phyloP scores from a whole-genome alignment of 345 rosid genomes.

The Salix koriyanagi region DNA sequence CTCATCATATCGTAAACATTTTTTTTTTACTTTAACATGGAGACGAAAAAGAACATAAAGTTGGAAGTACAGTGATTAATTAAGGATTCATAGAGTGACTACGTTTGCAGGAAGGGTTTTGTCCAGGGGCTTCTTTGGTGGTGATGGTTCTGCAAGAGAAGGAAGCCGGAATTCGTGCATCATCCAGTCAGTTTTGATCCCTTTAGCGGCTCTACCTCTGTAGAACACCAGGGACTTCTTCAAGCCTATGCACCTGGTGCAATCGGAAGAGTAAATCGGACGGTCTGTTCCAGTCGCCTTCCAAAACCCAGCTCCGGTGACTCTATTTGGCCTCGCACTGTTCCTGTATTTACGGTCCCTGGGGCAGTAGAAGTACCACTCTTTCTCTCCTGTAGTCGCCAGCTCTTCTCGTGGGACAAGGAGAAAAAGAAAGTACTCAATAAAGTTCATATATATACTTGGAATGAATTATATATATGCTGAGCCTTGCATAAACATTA shows the following conservation, averaged over 20 bases:
- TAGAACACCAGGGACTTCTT: conserved; percentile 94
- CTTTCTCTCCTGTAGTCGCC: conserved; percentile 77
- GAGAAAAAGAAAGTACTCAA: not conserved
- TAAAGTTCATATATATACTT: not conserved
- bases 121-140: conserved; percentile 48
- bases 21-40: too few species aligned
- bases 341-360: conserved; percentile 89
- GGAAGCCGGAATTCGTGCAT: conserved; percentile 99
- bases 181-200: conserved; percentile 97
- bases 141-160: conserved; percentile 48
- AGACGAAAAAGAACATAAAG: not conserved
- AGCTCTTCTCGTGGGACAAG: conserved; percentile 37
- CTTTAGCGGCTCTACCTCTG: conserved; percentile 89
- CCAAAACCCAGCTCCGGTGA: conserved; percentile 95
- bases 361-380: conserved; percentile 91
- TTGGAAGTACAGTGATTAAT: not conserved
- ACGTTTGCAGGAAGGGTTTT: conserved; percentile 67
- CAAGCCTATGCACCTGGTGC: conserved; percentile 70
- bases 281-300: conserved; percentile 95
- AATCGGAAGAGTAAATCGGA: conserved; percentile 82
- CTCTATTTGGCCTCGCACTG: conserved; percentile 87
- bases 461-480: not conserved
- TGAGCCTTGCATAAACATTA: not conserved
- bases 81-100: not conserved
- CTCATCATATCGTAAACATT: not conserved